These are phyloP conservation scores for Skeletonema grethae DNA, from an alignment of 108 stramenopile genomes.

Conservation along the genomic window DNA sequence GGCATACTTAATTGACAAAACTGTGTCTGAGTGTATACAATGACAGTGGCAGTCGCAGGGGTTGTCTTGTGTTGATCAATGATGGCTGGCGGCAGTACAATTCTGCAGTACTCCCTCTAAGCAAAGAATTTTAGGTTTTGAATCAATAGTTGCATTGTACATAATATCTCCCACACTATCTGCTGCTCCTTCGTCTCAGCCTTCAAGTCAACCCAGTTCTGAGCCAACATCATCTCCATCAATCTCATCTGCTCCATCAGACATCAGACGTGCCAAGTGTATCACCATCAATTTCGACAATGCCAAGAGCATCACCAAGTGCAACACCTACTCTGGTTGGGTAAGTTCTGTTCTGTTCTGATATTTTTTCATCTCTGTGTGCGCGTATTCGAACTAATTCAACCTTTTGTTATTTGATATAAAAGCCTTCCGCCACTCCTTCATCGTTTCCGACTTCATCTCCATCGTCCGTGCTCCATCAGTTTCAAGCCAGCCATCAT, in stretches of 20 bases:
- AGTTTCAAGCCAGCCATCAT: not conserved
- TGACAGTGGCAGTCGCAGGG: too few relatives aligned
- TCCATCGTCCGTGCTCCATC: not conserved
- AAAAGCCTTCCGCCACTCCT: not conserved
- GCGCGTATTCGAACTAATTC: too few relatives aligned
- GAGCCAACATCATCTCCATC: slow-evolving; percentile 2
- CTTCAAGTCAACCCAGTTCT: not conserved
- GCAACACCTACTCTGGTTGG: not conserved
- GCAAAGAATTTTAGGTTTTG: too few relatives aligned
- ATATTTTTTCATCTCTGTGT: too few relatives aligned
- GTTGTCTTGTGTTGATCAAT: too few relatives aligned
- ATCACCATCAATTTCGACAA: not conserved
- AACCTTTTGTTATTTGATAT: too few relatives aligned
- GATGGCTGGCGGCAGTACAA: too few relatives aligned
- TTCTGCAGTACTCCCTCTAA: too few relatives aligned
- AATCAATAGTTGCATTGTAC: too few relatives aligned
- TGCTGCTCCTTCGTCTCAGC: not conserved
- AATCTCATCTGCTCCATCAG: not conserved
- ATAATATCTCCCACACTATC: not conserved
- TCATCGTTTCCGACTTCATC: not conserved
- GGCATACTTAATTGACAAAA: too few relatives aligned
- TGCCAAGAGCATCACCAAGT: slow-evolving; percentile 5
- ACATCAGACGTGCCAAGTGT: not conserved
- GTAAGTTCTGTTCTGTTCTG: too few relatives aligned
- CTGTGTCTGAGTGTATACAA: too few relatives aligned